Evolutionary conservation across 2,329 filamentous ascomycete species (phyloP).

Genomic region (Trichoderma sp.): DNA sequence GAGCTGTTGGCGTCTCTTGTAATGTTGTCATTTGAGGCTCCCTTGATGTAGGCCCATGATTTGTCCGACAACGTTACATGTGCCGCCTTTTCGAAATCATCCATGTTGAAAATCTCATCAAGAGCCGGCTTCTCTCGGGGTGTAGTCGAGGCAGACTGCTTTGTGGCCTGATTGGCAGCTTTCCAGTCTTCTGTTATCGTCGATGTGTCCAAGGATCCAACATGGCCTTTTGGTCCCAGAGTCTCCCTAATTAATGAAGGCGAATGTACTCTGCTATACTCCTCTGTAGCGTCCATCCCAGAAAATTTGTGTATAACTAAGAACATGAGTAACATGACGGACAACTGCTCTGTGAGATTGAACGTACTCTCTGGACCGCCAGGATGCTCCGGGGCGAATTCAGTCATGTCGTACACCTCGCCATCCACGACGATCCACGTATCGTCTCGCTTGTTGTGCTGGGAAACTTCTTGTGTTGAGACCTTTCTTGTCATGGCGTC

Average conservation of each 20-base stretch:
- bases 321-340: background rate
- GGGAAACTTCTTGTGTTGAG: background rate
- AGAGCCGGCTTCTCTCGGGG: background rate
- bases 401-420: slow-evolving; percentile 11
- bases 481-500: background rate
- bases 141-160: too few relatives aligned
- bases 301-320: slow-evolving; percentile 3
- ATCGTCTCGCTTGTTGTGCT: background rate
- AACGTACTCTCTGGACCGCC: slow-evolving; percentile 12
- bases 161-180: background rate
- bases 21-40: slow-evolving; percentile 10
- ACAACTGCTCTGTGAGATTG: too few relatives aligned
- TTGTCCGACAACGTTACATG: background rate
- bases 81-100: slow-evolving; percentile 15
- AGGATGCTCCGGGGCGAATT: slow-evolving; percentile 10
- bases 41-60: slow-evolving; percentile 7
- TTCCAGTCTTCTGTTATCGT: slow-evolving; percentile 3
- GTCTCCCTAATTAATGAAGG: slow-evolving; percentile 14
- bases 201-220: background rate
- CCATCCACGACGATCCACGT: slow-evolving; percentile 13
- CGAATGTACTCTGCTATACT: slow-evolving; percentile 9
- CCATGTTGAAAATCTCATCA: slow-evolving; percentile 3
- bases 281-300: slow-evolving; percentile 7
- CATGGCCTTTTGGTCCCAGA: background rate
- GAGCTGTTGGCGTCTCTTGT: slow-evolving; percentile 14